These are phyloP conservation scores for Fraxinus paxiana DNA, from an alignment of 305 asterid species.

Conservation along the genomic window DNA sequence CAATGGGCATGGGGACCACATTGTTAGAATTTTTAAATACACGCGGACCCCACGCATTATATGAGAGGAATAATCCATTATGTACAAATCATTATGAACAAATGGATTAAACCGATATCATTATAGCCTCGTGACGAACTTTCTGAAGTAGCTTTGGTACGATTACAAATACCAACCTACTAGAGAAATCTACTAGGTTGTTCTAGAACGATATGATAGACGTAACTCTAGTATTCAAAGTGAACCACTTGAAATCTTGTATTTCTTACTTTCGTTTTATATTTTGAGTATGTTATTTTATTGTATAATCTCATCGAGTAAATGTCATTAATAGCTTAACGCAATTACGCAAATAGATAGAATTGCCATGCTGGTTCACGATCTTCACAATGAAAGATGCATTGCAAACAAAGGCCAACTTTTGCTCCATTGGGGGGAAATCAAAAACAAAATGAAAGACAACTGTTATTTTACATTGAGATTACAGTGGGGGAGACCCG, in stretches of 20 bases:
- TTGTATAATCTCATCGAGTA: background rate
- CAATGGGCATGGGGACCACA: no score
- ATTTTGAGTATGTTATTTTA: no score
- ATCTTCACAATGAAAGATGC: background rate
- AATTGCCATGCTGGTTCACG: background rate
- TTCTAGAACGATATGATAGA: no score
- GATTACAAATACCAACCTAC: background rate
- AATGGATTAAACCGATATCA: background rate
- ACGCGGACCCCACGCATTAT: no score
- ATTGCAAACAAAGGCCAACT: background rate
- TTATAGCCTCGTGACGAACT: background rate
- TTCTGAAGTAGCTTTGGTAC: background rate
- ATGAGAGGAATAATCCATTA: no score
- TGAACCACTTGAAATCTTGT: background rate
- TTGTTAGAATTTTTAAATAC: no score
- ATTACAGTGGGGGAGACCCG: background rate
- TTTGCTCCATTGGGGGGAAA: conserved; percentile 2
- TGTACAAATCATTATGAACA: no score
- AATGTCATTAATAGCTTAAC: background rate
- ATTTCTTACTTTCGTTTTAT: no score
- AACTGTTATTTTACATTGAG: conserved; percentile 15
- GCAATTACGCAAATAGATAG: background rate
- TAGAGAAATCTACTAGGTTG: background rate
- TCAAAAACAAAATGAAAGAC: background rate
- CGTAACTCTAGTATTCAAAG: conserved; percentile 18